Conservation (phyloP, 352 stramenopile species). For the Globisporangium paddicum region DNA sequence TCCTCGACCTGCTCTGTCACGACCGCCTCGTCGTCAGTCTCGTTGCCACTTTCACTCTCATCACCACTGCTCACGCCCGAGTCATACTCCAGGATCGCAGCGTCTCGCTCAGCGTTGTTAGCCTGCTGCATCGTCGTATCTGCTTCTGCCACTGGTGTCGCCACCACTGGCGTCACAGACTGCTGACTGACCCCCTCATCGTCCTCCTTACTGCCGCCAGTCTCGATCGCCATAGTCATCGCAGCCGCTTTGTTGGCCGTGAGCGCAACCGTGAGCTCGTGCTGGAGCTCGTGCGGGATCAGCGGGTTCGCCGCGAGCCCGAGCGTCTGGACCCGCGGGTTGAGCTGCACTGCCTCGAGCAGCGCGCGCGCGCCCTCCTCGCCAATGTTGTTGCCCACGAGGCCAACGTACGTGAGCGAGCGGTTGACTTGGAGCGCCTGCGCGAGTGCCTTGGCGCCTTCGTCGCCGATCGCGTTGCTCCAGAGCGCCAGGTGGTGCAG, state of each 20-base stretch:
- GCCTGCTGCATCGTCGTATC: too few species aligned
- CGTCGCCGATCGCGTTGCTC: conserved; percentile 40
- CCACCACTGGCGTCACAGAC: neutral
- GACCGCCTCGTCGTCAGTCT: conserved; percentile 5
- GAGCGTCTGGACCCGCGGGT: conserved; percentile 36
- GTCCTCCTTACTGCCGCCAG: neutral
- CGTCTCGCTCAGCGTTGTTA: neutral
- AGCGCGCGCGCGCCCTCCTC: conserved; percentile 34
- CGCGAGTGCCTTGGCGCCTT: conserved; percentile 36
- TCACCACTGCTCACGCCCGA: conserved; percentile 8
- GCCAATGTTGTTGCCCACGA: conserved; percentile 46
- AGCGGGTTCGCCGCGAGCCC: conserved; percentile 43
- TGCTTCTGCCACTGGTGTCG: neutral
- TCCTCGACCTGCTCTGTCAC: neutral
- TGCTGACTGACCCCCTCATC: neutral
- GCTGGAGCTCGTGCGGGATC: conserved; percentile 27
- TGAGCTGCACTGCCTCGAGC: conserved; percentile 38
- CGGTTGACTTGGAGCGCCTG: conserved; percentile 45
- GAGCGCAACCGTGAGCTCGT: conserved; percentile 33
- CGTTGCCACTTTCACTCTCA: conserved; percentile 6
- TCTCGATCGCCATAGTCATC: conserved; percentile 7
- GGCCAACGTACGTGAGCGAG: conserved; percentile 41
- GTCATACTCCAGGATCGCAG: conserved; percentile 3
- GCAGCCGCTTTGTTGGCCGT: conserved; percentile 37
- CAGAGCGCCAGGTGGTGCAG: conserved; percentile 39